phyloP scores from a whole-genome alignment of 371 early-diverging fungal species.

The Saksenaea oblongispora region DNA sequence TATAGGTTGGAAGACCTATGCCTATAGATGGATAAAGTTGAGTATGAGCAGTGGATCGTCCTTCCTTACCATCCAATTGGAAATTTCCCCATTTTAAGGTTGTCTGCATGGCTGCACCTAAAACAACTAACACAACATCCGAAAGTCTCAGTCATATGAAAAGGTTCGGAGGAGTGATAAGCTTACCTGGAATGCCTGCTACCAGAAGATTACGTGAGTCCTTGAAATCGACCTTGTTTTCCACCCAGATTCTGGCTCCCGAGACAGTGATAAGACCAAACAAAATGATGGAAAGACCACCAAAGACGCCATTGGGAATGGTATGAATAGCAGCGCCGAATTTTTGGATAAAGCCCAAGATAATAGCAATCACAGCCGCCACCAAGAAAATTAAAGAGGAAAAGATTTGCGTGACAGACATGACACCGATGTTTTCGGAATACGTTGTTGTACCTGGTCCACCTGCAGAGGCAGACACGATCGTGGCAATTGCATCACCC shows the following conservation, averaged over 20 bases:
- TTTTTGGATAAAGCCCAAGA: constrained; percentile 59
- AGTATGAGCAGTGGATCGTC: neutral
- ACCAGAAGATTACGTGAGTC: constrained; percentile 55
- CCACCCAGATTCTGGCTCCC: constrained; percentile 66
- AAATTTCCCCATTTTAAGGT: constrained; percentile 45
- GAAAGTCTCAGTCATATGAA: constrained; percentile 10
- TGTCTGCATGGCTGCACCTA: constrained; percentile 50
- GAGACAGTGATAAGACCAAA: constrained; percentile 59
- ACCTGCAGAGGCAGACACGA: constrained; percentile 53
- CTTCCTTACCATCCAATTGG: constrained; percentile 39
- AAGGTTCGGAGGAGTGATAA: neutral
- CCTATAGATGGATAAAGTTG: neutral
- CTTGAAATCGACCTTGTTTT: constrained; percentile 54
- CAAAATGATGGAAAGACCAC: constrained; percentile 56
- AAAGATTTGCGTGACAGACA: constrained; percentile 55
- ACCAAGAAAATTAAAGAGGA: constrained; percentile 56
- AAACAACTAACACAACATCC: constrained; percentile 18
- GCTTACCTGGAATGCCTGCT: constrained; percentile 45
- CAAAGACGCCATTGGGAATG: constrained; percentile 61
- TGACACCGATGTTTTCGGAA: constrained; percentile 53
- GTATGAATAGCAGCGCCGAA: constrained; percentile 61
- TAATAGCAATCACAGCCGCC: constrained; percentile 56
- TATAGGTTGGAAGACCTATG: constrained; percentile 19
- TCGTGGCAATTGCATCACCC: constrained; percentile 60
- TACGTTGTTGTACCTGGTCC: constrained; percentile 59